Evolutionary conservation across 1,284 basidiomycete species (phyloP).

Genomic region (Pascua sp.): DNA sequence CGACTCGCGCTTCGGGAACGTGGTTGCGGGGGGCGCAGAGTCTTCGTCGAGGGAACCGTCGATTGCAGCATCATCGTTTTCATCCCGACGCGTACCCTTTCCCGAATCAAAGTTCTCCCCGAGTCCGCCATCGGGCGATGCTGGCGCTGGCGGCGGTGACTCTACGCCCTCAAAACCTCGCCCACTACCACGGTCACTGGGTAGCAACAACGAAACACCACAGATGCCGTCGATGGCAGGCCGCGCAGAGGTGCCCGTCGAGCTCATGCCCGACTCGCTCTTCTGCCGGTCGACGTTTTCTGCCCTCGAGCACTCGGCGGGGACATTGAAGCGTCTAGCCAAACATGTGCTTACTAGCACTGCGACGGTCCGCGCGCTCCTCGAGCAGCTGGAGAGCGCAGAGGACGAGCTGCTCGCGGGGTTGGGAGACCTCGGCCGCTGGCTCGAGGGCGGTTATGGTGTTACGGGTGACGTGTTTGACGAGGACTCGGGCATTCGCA

Average conservation of each 20-base stretch:
- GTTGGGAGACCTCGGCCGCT: constrained; percentile 40
- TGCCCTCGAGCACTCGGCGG: constrained; percentile 39
- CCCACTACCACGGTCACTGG: neutral
- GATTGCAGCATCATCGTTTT: neutral
- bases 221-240: neutral
- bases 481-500: constrained; percentile 26
- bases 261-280: constrained; percentile 42
- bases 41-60: neutral
- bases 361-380: constrained; percentile 28
- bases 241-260: constrained; percentile 26
- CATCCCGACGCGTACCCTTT: constrained; percentile 3
- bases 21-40: neutral
- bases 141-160: neutral
- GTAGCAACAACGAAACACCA: neutral
- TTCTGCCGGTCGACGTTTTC: constrained; percentile 44
- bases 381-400: constrained; percentile 42
- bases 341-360: constrained; percentile 36
- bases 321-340: constrained; percentile 38
- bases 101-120: neutral
- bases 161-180: neutral
- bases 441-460: constrained; percentile 39
- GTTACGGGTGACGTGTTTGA: constrained; percentile 31
- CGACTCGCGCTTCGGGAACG: neutral
- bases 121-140: neutral
- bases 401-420: constrained; percentile 41